Conservation (phyloP, 805 yeast genomes). For the Metschnikowia peoriensis region DNA sequence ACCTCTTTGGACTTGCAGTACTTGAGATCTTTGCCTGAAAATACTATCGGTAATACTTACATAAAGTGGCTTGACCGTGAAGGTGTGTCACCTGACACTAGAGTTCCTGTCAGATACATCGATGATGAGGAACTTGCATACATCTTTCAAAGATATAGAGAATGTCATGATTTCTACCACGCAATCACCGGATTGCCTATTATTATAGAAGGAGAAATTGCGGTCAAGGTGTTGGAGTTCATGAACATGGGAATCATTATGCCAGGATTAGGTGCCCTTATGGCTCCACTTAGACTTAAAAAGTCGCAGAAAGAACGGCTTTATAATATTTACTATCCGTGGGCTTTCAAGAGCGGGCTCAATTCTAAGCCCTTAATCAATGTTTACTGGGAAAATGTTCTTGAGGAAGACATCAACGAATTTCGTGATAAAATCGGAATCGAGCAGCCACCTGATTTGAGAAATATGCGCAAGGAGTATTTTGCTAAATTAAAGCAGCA, state of each 20-base stretch:
- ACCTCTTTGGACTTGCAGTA: slow-evolving; percentile 62
- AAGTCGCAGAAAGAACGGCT: slow-evolving; percentile 62
- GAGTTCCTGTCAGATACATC: slow-evolving; percentile 83
- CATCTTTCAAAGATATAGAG: slow-evolving; percentile 90
- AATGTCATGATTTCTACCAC: slow-evolving; percentile 96
- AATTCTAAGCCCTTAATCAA: slow-evolving; percentile 75
- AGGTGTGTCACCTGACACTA: slow-evolving; percentile 90
- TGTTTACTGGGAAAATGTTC: slow-evolving; percentile 86
- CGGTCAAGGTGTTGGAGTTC: slow-evolving; percentile 88
- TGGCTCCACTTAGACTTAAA: slow-evolving; percentile 80
- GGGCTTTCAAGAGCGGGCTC: slow-evolving; percentile 78
- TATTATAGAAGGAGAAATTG: slow-evolving; percentile 93
- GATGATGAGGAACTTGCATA: slow-evolving; percentile 89
- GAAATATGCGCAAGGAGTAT: slow-evolving; percentile 54
- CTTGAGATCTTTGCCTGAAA: slow-evolving; percentile 57
- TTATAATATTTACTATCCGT: slow-evolving; percentile 72
- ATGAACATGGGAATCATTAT: slow-evolving; percentile 91
- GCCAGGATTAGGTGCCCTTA: slow-evolving; percentile 90
- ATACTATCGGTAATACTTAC: slow-evolving; percentile 78
- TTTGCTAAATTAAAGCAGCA: slow-evolving; percentile 23
- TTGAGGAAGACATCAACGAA: slow-evolving; percentile 70
- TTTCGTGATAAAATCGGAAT: slow-evolving; percentile 71
- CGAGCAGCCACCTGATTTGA: slow-evolving; percentile 70
- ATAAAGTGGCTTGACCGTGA: slow-evolving; percentile 79
- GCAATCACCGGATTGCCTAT: slow-evolving; percentile 88